phyloP scores from a whole-genome alignment of 2,329 filamentous ascomycete species.

The Helicocarpus griseus region DNA sequence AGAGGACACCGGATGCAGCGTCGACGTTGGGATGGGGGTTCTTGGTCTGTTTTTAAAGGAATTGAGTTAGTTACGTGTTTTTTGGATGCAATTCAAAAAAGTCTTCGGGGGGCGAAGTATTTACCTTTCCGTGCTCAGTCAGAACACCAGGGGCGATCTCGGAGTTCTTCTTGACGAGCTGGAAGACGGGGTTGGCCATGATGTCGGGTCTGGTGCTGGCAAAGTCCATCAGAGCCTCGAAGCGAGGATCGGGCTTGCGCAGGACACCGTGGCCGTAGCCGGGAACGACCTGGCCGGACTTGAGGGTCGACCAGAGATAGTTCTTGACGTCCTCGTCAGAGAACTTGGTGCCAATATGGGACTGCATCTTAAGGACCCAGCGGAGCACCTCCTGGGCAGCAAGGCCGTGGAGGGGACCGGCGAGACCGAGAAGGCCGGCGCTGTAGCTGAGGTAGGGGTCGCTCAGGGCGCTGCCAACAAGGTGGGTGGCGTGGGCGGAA shows the following conservation, averaged over 20 bases:
- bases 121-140: conserved; percentile 80
- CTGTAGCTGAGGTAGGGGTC: conserved; percentile 95
- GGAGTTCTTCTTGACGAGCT: conserved; percentile 86
- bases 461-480: conserved; percentile 87
- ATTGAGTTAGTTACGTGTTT: conserved; percentile 4
- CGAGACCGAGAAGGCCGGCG: conserved; percentile 87
- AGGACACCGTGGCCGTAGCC: conserved; percentile 94
- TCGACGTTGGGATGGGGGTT: conserved; percentile 98
- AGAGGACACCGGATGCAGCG: conserved; percentile 82
- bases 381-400: conserved; percentile 95
- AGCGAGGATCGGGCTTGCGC: conserved; percentile 92
- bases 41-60: conserved; percentile 54
- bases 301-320: conserved; percentile 88
- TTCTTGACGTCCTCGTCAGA: conserved; percentile 71
- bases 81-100: neutral
- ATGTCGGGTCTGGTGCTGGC: conserved; percentile 78
- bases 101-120: conserved; percentile 5
- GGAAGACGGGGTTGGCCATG: conserved; percentile 77
- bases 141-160: conserved; percentile 84
- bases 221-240: conserved; percentile 95
- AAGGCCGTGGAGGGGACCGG: conserved; percentile 85
- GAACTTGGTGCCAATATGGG: conserved; percentile 68
- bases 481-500: conserved; percentile 86
- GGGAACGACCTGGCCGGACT: conserved; percentile 86
- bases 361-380: conserved; percentile 95